phyloP scores from a whole-genome alignment of 352 stramenopile genomes.

The Pythium folliculosum region DNA sequence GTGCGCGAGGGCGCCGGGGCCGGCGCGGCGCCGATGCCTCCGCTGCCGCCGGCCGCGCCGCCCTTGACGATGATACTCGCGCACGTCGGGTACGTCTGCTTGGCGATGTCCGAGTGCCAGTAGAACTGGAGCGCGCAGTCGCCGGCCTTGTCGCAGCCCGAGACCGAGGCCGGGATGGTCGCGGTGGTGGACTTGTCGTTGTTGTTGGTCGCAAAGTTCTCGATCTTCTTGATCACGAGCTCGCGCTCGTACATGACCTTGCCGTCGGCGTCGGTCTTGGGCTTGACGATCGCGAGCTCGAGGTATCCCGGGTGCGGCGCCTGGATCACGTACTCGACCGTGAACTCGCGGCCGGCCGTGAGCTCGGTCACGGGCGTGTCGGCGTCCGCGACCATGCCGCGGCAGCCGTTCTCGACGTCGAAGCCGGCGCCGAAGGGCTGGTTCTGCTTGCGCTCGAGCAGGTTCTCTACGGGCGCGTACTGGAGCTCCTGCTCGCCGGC shows the following conservation, averaged over 20 bases:
- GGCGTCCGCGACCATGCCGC: constrained; percentile 54
- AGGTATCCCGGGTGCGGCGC: constrained; percentile 54
- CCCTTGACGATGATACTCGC: constrained; percentile 48
- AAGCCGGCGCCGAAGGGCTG: constrained; percentile 45
- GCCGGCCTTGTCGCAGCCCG: constrained; percentile 40
- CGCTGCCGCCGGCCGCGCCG: constrained; percentile 14
- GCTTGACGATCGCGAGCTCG: constrained; percentile 59
- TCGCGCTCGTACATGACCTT: constrained; percentile 50
- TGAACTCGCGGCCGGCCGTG: constrained; percentile 41
- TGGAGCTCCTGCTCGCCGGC: constrained; percentile 52
- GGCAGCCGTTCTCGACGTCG: constrained; percentile 63
- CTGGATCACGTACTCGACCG: constrained; percentile 56
- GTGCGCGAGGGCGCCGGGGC: background rate
- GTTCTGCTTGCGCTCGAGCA: constrained; percentile 53
- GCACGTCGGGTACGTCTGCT: constrained; percentile 64
- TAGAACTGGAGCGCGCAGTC: constrained; percentile 63
- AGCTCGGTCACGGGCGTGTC: constrained; percentile 48
- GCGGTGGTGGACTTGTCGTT: constrained; percentile 31
- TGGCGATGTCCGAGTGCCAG: constrained; percentile 60
- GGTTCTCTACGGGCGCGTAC: constrained; percentile 55
- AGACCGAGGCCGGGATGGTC: constrained; percentile 48
- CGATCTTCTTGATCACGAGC: constrained; percentile 37
- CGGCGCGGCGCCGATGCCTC: background rate
- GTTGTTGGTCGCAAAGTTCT: constrained; percentile 43
- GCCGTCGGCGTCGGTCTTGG: constrained; percentile 38